These are phyloP conservation scores for Candida stauntonica DNA, from an alignment of 805 yeast species.

Conservation along the genomic window DNA sequence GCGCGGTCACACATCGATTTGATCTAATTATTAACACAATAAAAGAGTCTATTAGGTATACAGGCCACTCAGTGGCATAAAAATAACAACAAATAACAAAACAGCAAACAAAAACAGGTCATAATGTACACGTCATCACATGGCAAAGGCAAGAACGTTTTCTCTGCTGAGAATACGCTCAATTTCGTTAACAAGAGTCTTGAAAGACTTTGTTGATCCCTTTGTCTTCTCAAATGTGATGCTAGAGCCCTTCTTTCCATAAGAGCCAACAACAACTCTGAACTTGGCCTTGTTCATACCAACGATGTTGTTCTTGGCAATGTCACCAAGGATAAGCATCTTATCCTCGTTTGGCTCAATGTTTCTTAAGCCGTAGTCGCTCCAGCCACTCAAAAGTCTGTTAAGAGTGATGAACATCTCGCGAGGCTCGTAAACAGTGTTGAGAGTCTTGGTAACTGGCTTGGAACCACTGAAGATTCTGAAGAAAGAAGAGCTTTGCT, in stretches of 20 bases:
- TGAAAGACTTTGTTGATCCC: conserved; percentile 62
- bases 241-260: conserved; percentile 46
- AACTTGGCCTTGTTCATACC: conserved; percentile 62
- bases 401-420: conserved; percentile 63
- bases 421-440: conserved; percentile 33
- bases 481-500: conserved; percentile 27
- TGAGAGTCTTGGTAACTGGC: conserved; percentile 24
- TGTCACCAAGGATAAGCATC: conserved; percentile 52
- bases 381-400: conserved; percentile 64
- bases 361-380: conserved; percentile 61
- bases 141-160: conserved; percentile 43
- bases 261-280: conserved; percentile 43
- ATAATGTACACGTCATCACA: conserved; percentile 5
- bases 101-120: background rate
- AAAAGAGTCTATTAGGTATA: conserved; percentile 3
- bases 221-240: conserved; percentile 56
- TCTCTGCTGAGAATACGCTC: conserved; percentile 63
- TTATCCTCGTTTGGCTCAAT: conserved; percentile 41
- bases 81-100: background rate
- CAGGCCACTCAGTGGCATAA: no score
- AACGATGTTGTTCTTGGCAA: conserved; percentile 57
- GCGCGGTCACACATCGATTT: background rate
- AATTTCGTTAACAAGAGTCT: conserved; percentile 55
- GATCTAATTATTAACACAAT: background rate
- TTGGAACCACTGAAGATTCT: conserved; percentile 28